Evolutionary conservation across 2,329 filamentous ascomycete species (phyloP).

Genomic region (Fusarium mexicanum): DNA sequence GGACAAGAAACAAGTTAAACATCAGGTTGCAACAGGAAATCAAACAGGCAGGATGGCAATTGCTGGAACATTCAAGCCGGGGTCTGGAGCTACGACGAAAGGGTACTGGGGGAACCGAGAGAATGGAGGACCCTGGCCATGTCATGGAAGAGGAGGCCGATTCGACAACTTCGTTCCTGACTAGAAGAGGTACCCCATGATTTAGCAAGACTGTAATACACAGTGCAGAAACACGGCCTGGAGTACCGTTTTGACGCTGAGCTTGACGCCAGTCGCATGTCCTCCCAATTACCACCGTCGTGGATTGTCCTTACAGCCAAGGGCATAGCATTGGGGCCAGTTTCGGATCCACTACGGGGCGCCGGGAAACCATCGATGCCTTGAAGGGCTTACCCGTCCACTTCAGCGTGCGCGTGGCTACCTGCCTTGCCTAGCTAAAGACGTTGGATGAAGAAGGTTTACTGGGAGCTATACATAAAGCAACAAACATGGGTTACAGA

Average conservation of each 20-base stretch:
- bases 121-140: slow-evolving; percentile 33
- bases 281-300: slow-evolving; percentile 29
- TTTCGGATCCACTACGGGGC: slow-evolving; percentile 27
- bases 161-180: slow-evolving; percentile 27
- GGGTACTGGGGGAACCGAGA: slow-evolving; percentile 38
- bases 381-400: slow-evolving; percentile 6
- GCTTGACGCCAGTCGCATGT: slow-evolving; percentile 29
- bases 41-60: slow-evolving; percentile 17
- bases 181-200: slow-evolving; percentile 11
- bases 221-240: slow-evolving; percentile 36
- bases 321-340: slow-evolving; percentile 31
- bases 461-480: background rate
- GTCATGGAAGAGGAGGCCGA: slow-evolving; percentile 25
- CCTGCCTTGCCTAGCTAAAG: background rate
- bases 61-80: slow-evolving; percentile 4
- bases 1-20: slow-evolving; percentile 27
- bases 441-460: slow-evolving; percentile 13
- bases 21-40: slow-evolving; percentile 26
- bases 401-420: slow-evolving; percentile 19
- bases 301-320: slow-evolving; percentile 30
- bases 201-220: slow-evolving; percentile 12
- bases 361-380: slow-evolving; percentile 22
- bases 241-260: slow-evolving; percentile 30
- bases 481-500: slow-evolving; percentile 4
- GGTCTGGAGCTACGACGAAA: background rate